Base-by-base conservation (phyloP, 352 stramenopile species). In the Phytophthora pisi region DNA sequence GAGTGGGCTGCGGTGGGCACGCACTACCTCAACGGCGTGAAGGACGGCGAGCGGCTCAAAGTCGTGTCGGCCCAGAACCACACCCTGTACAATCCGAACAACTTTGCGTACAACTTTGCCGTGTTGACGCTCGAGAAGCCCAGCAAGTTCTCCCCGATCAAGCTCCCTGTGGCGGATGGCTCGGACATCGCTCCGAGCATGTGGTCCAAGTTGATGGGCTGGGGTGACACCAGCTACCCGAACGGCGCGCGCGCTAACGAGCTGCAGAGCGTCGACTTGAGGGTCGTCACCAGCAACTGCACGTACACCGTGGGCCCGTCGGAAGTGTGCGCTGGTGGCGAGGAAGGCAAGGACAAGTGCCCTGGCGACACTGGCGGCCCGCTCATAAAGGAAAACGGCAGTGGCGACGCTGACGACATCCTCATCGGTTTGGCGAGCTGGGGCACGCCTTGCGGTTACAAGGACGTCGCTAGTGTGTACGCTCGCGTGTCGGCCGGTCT, bases 71-170 rank as follows among this genome's bases (percentile, higher is more conserved):
- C 51, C 2, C 31, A 46, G n/a, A 70, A 61, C 30, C 56, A 61
- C 40, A 61, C 56, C 7, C 30, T 4, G 30, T 34, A 34, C 20
- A 26, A 59, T 16, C 13, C 34, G 15, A 42, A 13, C 13, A 16
- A 13, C 30, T 34, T 34, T 9, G 30, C 42, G n/a, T 65, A 77
- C 49, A 80, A 90, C 66, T 80, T 80, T 51, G 43, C 70, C 16
- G 60, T 92, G 18, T 49, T 90, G 9, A 70, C 68, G 49, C 73
- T 79, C 24, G 64, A 67, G 53, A 67, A 34, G 16, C 46, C 64
- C 0, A 79, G 63, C 47, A 78, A 64, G 15, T 75, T 66, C 23
- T 18, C 51, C 2, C 74, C 79, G 5, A 67, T 84, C 31, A 54
- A 49, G 51, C 64, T 84, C 13, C 68, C 61, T 13, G 24, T 52